A percentile compares a stretch with the other conserved stretches of the same genome.
These are phyloP conservation scores for Hymenoscyphus salicellus DNA, from an alignment of 2,329 filamentous ascomycete species.

Conservation along the genomic window DNA sequence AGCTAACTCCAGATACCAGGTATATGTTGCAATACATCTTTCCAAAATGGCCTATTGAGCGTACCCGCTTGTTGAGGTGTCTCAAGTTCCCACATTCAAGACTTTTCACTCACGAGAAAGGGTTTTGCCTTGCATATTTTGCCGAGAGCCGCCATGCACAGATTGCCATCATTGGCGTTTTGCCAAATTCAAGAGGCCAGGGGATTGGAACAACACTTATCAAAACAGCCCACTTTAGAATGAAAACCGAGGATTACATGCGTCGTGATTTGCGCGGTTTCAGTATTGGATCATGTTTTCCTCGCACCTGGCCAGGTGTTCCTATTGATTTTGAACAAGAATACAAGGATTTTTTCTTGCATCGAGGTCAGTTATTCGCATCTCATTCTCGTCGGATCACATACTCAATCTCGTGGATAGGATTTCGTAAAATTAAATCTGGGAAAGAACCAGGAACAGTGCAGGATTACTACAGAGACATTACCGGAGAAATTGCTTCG, in stretches of 20 bases:
- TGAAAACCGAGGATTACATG: conserved; percentile 22
- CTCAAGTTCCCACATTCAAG: conserved; percentile 32
- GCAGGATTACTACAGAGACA: conserved; percentile 42
- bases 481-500: conserved; percentile 37
- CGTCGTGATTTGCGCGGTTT: conserved; percentile 20
- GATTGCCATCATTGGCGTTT: conserved; percentile 40
- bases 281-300: conserved; percentile 37
- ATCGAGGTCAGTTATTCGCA: conserved; percentile 38
- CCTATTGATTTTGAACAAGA: conserved; percentile 38
- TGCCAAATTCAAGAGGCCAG: conserved; percentile 36
- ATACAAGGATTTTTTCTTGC: conserved; percentile 38
- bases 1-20: conserved; percentile 22
- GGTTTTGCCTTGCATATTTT: conserved; percentile 40
- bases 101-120: conserved; percentile 40
- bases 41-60: conserved; percentile 37
- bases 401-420: conserved; percentile 7
- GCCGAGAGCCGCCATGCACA: conserved; percentile 29
- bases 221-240: conserved; percentile 29
- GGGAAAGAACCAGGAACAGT: conserved; percentile 22
- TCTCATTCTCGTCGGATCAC: too few species aligned
- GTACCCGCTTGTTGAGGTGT: conserved; percentile 31
- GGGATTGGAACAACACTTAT: conserved; percentile 42
- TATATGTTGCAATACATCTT: conserved; percentile 39
- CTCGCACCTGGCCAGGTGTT: conserved; percentile 46
- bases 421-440: conserved; percentile 19